Base-by-base conservation (phyloP, 2,329 filamentous ascomycete genomes). In the Pyrenophora tritici-repentis region DNA sequence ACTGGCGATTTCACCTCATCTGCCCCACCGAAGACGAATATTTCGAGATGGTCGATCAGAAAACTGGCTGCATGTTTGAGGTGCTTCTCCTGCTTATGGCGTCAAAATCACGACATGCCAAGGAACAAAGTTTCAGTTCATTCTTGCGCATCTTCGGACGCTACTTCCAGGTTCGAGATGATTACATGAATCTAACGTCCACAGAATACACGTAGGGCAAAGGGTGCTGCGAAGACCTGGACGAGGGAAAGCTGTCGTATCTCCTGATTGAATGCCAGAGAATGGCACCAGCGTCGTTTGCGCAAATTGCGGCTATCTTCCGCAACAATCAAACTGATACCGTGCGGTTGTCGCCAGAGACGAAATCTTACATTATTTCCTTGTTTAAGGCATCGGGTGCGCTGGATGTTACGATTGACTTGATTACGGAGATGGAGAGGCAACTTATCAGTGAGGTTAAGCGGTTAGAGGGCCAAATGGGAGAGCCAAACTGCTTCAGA, bases 111-210 rank as follows among this genome's bases (percentile, higher is more conserved):
- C 17, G 6, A n/a, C 9, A 4, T 6, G 14, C n/a, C 16, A 22
- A 37, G 16, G 18, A 8, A n/a, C 13, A 13, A 13, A 14, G 16
- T 4, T n/a, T 36, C 8, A n/a, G 2, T 10, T 4, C 4, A 2
- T 17, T 45, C 5, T 13, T 26, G 2, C 7, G 14, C 1, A 13
- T 47, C 1, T 13, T 93, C 50, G 90, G 90, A n/a, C 83, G 91
- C 48, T 84, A 91, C 69, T 94, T 90, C 78, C 90, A 94, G 74
- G 91, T 94, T 74, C 84, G 87, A 60, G 89, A 91, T 76, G 92
- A 97, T 79, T 95, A 96, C 76, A 84, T 90, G 72, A 97, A 97
- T 72, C 83, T 97, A 17, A 65, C 63, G 46, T 50, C 50, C 4
- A 8, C 10, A 32, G n/a, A 18, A n/a, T 40, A 12, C 32, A 18